phyloP scores from a whole-genome alignment of 345 rosid genomes.

The Xanthoceras sorbifolium region DNA sequence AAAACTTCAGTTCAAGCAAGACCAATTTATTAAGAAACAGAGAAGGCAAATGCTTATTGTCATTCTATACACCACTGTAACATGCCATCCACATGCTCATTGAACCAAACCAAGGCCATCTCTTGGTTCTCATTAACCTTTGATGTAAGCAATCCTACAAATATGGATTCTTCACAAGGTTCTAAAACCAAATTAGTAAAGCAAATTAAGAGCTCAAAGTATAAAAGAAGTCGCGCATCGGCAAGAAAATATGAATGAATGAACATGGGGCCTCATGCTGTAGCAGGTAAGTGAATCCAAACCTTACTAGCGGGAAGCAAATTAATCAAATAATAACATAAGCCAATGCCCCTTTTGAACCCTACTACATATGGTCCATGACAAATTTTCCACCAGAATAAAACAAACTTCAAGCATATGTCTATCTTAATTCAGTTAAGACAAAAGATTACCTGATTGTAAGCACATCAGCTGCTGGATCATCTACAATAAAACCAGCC shows the following conservation, averaged over 20 bases:
- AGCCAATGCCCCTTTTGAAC: not conserved
- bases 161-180: not conserved
- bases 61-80: not conserved
- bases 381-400: not conserved
- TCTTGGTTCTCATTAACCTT: not conserved
- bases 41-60: not conserved
- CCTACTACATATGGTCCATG: not conserved
- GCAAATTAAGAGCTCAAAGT: conserved; percentile 3
- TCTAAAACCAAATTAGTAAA: not conserved
- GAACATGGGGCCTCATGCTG: not conserved
- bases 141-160: conserved; percentile 4
- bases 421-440: conserved; percentile 7
- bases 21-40: conserved; percentile 8
- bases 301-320: not conserved
- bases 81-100: not conserved
- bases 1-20: conserved; percentile 7
- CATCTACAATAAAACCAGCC: conserved; percentile 95
- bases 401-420: not conserved
- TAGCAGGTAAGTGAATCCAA: not conserved
- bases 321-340: not conserved
- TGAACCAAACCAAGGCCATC: not conserved
- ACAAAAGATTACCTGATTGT: conserved; percentile 58
- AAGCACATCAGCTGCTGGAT: conserved; percentile 70
- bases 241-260: not conserved
- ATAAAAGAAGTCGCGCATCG: not conserved